Conservation (phyloP, 164 flowering plant species). For the Saururus chinensis region DNA sequence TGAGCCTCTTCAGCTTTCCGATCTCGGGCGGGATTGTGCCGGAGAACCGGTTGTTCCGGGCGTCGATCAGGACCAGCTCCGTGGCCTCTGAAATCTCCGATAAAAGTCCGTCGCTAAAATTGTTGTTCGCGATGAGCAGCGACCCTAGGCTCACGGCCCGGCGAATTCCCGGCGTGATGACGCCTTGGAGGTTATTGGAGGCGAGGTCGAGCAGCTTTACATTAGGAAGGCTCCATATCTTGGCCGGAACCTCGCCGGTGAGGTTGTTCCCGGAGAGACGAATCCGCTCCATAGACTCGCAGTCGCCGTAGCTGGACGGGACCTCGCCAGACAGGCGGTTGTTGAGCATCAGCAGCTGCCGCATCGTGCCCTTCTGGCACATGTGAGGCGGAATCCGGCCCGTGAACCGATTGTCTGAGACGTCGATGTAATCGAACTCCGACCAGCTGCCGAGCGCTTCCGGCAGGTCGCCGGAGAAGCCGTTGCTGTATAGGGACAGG, state of each 20-base stretch:
- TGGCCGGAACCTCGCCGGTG: conserved; percentile 54
- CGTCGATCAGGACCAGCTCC: conserved; percentile 28
- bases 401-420: conserved; percentile 50
- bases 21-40: conserved; percentile 44
- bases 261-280: conserved; percentile 59
- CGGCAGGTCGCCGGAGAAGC: conserved; percentile 60
- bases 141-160: conserved; percentile 48
- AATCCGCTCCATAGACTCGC: conserved; percentile 37
- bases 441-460: conserved; percentile 71
- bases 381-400: conserved; percentile 88
- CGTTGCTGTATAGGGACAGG: conserved; percentile 60
- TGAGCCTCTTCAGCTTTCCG: conserved; percentile 35
- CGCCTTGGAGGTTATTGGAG: conserved; percentile 21
- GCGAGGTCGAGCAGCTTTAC: conserved; percentile 29
- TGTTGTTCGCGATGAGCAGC: conserved; percentile 54
- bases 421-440: conserved; percentile 67
- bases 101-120: conserved; percentile 51
- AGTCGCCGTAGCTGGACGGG: conserved; percentile 57
- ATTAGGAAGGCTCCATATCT: conserved; percentile 65
- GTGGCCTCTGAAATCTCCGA: conserved; percentile 7
- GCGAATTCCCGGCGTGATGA: conserved; percentile 91
- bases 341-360: conserved; percentile 40
- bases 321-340: conserved; percentile 64
- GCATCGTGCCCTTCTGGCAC: conserved; percentile 81
- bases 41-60: conserved; percentile 40